phyloP scores from a whole-genome alignment of 352 stramenopile species.

The Lagenidium sp. region DNA sequence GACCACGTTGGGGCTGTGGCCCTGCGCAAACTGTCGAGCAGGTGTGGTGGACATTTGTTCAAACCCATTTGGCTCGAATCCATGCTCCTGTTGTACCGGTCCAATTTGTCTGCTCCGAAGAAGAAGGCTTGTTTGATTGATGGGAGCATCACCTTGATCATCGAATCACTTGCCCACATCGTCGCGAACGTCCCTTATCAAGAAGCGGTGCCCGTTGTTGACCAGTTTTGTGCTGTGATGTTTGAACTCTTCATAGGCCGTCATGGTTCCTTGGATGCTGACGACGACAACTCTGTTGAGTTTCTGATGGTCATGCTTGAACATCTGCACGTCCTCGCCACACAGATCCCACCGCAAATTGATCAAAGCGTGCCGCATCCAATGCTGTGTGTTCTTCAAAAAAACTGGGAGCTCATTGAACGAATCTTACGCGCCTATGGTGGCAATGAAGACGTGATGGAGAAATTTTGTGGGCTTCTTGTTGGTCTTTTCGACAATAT shows the following conservation, averaged over 20 bases:
- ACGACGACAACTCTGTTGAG: slow-evolving; percentile 37
- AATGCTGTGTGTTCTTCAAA: slow-evolving; percentile 42
- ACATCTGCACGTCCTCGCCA: slow-evolving; percentile 48
- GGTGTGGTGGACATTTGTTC: slow-evolving; percentile 57
- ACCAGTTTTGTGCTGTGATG: slow-evolving; percentile 53
- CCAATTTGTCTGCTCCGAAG: slow-evolving; percentile 18
- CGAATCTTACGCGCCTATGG: slow-evolving; percentile 41
- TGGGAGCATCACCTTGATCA: slow-evolving; percentile 44
- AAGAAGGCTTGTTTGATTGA: slow-evolving; percentile 20
- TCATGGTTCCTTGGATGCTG: slow-evolving; percentile 28
- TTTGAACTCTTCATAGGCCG: slow-evolving; percentile 46
- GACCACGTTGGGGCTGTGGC: slow-evolving; percentile 67
- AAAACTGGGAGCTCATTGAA: slow-evolving; percentile 44
- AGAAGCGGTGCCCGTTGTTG: slow-evolving; percentile 46
- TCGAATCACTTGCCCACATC: slow-evolving; percentile 62
- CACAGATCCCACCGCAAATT: slow-evolving; percentile 45
- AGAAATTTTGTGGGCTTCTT: slow-evolving; percentile 44
- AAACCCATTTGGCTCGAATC: slow-evolving; percentile 62
- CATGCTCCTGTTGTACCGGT: slow-evolving; percentile 49
- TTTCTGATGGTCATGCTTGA: slow-evolving; percentile 52
- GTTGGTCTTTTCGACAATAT: slow-evolving; percentile 53
- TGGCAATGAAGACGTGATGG: slow-evolving; percentile 40
- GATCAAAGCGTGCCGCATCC: slow-evolving; percentile 54
- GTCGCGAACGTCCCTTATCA: slow-evolving; percentile 58
- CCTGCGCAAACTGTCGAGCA: slow-evolving; percentile 54